phyloP scores from a whole-genome alignment of 2,329 filamentous ascomycete species.

The Periconia sp. region DNA sequence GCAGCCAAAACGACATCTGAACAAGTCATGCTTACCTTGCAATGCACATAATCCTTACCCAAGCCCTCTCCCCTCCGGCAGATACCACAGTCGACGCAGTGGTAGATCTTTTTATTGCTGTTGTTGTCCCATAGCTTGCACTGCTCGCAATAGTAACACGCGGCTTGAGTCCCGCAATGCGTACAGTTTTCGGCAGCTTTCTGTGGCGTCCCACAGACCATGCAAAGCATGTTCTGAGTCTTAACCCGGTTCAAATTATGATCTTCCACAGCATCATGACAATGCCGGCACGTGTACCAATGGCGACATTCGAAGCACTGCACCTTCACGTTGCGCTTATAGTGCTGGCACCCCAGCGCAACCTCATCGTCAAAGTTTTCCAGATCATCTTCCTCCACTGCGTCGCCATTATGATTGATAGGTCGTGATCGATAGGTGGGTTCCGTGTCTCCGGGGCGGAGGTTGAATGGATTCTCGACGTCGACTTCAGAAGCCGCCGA shows the following conservation, averaged over 20 bases:
- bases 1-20: too few species aligned
- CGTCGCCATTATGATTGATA: slow-evolving; percentile 11
- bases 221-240: slow-evolving; percentile 96
- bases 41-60: slow-evolving; percentile 97
- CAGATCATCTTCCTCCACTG: slow-evolving; percentile 54
- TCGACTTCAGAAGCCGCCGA: slow-evolving; percentile 42
- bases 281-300: slow-evolving; percentile 96
- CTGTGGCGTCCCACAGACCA: slow-evolving; percentile 89
- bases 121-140: slow-evolving; percentile 99
- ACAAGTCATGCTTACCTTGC: slow-evolving; percentile 80
- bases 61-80: slow-evolving; percentile 89
- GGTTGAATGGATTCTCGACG: slow-evolving; percentile 41
- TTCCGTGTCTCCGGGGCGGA: slow-evolving; percentile 38
- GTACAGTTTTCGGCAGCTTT: slow-evolving; percentile 78
- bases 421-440: slow-evolving; percentile 36
- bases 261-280: slow-evolving; percentile 83
- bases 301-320: slow-evolving; percentile 88
- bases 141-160: slow-evolving; percentile 90
- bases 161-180: slow-evolving; percentile 76
- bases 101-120: slow-evolving; percentile 88
- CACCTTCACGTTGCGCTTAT: slow-evolving; percentile 93
- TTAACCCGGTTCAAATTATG: slow-evolving; percentile 80
- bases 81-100: slow-evolving; percentile 95
- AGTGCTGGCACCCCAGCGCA: slow-evolving; percentile 83
- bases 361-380: slow-evolving; percentile 55